These are phyloP conservation scores for Camptophora hylomeconis DNA, from an alignment of 2,329 filamentous ascomycete genomes.

Conservation along the genomic window DNA sequence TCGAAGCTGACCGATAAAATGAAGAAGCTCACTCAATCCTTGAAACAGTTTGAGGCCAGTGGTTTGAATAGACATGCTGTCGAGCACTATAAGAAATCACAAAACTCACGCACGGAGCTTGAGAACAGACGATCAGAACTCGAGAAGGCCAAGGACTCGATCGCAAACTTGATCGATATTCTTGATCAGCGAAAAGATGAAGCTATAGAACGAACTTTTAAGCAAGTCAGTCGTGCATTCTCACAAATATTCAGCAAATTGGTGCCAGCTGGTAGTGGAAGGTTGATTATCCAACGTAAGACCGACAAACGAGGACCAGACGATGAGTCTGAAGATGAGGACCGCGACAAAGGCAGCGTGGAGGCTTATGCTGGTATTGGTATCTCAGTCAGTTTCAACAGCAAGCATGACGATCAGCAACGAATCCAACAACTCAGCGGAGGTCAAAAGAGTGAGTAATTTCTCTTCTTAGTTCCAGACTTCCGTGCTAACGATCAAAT, in stretches of 20 bases:
- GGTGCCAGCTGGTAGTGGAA: constrained; percentile 82
- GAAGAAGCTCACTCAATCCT: constrained; percentile 78
- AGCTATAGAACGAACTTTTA: constrained; percentile 95
- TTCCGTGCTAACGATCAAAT: constrained; percentile 4
- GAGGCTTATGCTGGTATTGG: constrained; percentile 95
- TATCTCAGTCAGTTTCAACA: constrained; percentile 97
- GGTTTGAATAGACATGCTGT: constrained; percentile 99
- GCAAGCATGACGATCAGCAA: constrained; percentile 95
- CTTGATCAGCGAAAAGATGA: constrained; percentile 94
- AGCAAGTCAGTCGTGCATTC: constrained; percentile 91
- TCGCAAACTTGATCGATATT: constrained; percentile 82
- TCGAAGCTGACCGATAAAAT: constrained; percentile 62
- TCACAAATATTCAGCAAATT: constrained; percentile 86
- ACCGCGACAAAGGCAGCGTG: constrained; percentile 49
- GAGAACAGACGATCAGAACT: constrained; percentile 76
- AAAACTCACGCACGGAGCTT: constrained; percentile 75
- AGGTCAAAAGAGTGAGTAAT: constrained; percentile 82
- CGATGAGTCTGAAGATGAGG: constrained; percentile 45
- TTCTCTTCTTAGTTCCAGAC: constrained; percentile 1
- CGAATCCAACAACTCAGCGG: constrained; percentile 93
- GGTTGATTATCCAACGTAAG: constrained; percentile 83
- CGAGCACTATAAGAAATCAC: constrained; percentile 97
- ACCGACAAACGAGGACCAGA: constrained; percentile 55
- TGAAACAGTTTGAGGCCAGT: constrained; percentile 72
- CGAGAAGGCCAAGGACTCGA: constrained; percentile 71